Base-by-base conservation (phyloP, 352 stramenopile genomes). In the Halophytophthora batemanensis region DNA sequence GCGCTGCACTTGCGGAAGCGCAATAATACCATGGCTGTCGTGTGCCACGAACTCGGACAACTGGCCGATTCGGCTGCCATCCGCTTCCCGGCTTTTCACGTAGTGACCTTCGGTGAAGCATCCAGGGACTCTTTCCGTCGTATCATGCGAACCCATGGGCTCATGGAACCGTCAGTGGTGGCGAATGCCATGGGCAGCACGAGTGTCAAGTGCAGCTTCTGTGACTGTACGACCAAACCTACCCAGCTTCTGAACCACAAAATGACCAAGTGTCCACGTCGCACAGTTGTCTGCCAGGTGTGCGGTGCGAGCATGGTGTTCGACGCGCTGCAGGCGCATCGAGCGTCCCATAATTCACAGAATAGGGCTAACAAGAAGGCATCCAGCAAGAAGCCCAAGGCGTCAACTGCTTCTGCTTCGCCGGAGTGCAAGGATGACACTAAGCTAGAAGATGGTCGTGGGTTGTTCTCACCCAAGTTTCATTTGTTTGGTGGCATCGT, bases 41-140 rank as follows among this genome's bases (percentile, higher is more conserved):
- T 70, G 0, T 68, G 62, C 15, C 56, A 68, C 41, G 65, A 66
- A 17, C 46, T 74, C 3, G 65, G 61, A 3, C 52, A 71, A 29
- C 58, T 61, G 38, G 65, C 65, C 0, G 65, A 74, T 22, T 66
- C 56, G 11, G 41, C 58, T 2, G 35, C 56, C 19, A 55, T 71
- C 29, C 65, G 65, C 22, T 74, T 74, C 41, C 65, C 65, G 36
- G 61, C 61, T 5, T 66, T 71, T 31, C 37, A 59, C 33, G 50
- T 53, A 10, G 47, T 15, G 14, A 46, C 65, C n/a, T 19, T 56
- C 2, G 15, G 60, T 10, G 52, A 55, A n/a, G 59, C 35, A 1
- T 0, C 45, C 11, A 74, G 71, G 48, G 44, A 64, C 39, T 45
- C 46, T 7, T 41, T 74, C n/a, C 42, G 54, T 15, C 56, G 39